Evolutionary conservation across 139 green algal genomes (phyloP).

Genomic region (Chlorella sp.): DNA sequence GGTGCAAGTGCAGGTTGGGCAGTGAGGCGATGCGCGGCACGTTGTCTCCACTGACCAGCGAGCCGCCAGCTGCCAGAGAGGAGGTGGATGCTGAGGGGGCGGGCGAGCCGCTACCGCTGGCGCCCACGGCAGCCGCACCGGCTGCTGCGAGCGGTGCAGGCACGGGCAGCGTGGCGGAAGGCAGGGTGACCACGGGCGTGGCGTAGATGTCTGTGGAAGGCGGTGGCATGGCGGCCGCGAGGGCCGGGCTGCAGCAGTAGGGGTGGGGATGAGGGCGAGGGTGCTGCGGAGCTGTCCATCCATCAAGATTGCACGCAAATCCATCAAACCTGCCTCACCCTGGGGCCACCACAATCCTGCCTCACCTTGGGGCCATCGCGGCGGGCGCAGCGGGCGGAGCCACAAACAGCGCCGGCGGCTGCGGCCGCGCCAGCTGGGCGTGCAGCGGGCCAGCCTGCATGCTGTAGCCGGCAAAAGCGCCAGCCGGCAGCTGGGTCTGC

Average conservation of each 20-base stretch:
- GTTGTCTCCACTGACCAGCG: neutral
- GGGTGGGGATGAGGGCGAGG: neutral
- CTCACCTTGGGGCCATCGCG: neutral
- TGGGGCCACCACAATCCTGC: neutral
- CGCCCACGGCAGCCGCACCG: no score
- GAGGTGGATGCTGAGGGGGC: neutral
- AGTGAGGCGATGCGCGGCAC: conserved; percentile 34
- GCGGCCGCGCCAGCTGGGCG: neutral
- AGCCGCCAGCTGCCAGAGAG: neutral
- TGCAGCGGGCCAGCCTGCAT: neutral
- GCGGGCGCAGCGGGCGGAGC: neutral
- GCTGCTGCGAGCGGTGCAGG: no score
- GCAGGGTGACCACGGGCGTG: neutral
- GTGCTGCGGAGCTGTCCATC: neutral
- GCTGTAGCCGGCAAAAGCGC: neutral
- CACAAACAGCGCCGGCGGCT: neutral
- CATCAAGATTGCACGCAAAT: no score
- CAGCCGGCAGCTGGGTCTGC: neutral
- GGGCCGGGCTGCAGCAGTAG: neutral
- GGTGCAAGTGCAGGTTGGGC: conserved; percentile 37
- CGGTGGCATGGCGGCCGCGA: neutral
- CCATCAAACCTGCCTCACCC: neutral
- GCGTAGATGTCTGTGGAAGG: neutral
- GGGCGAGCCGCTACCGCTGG: neutral
- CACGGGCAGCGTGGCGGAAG: no score